Base-by-base conservation (phyloP, 2,329 filamentous ascomycete species). In the Phyllosticta paracitricarpa region DNA sequence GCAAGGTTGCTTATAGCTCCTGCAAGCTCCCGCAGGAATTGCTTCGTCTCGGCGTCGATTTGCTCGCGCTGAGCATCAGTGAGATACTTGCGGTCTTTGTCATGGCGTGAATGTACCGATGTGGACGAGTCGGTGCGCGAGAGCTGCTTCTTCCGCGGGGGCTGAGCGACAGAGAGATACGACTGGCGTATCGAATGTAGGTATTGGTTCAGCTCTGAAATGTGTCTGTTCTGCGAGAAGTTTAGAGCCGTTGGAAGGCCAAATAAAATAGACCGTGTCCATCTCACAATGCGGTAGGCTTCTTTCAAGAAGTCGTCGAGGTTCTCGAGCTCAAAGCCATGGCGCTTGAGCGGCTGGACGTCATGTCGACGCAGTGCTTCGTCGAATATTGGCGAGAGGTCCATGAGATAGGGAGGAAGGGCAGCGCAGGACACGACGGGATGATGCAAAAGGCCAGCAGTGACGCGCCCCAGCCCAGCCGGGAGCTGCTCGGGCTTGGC, bases 231-330 rank as follows among this genome's bases (percentile, higher is more conserved):
- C 91, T 96, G 69, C 54, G 55, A 28, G 57, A 62, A 68, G 63
- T 69, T 69, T 65, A 72, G 68, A 65, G 65, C 51, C 14, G 26
- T 52, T 51, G 61, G 61, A 55, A 26, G 48, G 57, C 59, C 54
- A 22, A 54, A 35, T 61, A 58, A 55, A 54, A 35, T 61, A 58
- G 65, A 64, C 65, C 67, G 64, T 69, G 70, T 57, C 74, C 22
- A n/a, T 28, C 82, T 69, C 78, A 95, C 92, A 74, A 97, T 97
- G 72, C 88, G 85, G 76, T 96, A 94, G 59, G 94, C 94, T 76
- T 97, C 93, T 71, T 93, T 91, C 35, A 97, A 79, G 72, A 97
- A 99, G 68, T 89, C 88, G 72, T 97, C 89, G 57, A 94, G 82
- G 59, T 70, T 68, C 55, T 71, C 70, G 58, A 74, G 68, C 63